Conservation (phyloP, 306 rosid genomes). For the Begonia peltatifolia region DNA sequence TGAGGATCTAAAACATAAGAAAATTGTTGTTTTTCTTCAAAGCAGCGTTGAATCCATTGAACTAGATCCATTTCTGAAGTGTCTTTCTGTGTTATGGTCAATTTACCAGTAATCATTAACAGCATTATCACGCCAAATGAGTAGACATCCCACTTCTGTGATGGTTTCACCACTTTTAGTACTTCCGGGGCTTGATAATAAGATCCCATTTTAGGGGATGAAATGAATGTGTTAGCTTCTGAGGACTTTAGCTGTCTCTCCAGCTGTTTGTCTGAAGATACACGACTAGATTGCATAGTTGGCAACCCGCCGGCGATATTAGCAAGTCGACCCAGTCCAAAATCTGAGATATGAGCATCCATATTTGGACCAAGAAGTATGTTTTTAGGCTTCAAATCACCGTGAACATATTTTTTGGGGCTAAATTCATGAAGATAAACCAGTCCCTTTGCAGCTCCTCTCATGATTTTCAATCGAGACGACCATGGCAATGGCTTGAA, state of each 20-base stretch:
- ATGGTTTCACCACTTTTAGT: conserved; percentile 78
- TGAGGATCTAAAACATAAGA: conserved; percentile 68
- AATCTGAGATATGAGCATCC: conserved; percentile 77
- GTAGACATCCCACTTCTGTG: conserved; percentile 95
- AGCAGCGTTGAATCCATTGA: conserved; percentile 85
- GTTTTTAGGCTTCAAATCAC: conserved; percentile 77
- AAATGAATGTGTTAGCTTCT: conserved; percentile 21
- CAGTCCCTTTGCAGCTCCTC: conserved; percentile 77
- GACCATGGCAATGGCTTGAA: conserved; percentile 61
- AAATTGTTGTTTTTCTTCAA: conserved; percentile 86
- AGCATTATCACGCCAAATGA: conserved; percentile 85
- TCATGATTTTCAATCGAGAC: conserved; percentile 52
- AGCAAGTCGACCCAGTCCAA: conserved; percentile 93
- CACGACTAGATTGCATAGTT: conserved; percentile 53
- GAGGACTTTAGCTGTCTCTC: conserved; percentile 43
- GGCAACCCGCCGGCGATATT: conserved; percentile 86
- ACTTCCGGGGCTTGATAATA: conserved; percentile 87
- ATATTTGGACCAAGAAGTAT: conserved; percentile 66
- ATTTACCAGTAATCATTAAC: conserved; percentile 74
- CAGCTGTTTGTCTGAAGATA: conserved; percentile 44
- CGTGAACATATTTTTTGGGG: conserved; percentile 94
- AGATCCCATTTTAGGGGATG: conserved; percentile 24
- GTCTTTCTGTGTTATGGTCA: conserved; percentile 62
- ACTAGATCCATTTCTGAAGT: conserved; percentile 83
- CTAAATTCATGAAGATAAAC: conserved; percentile 81